phyloP scores from a whole-genome alignment of 768 basidiomycete genomes.

The Russula virescens region DNA sequence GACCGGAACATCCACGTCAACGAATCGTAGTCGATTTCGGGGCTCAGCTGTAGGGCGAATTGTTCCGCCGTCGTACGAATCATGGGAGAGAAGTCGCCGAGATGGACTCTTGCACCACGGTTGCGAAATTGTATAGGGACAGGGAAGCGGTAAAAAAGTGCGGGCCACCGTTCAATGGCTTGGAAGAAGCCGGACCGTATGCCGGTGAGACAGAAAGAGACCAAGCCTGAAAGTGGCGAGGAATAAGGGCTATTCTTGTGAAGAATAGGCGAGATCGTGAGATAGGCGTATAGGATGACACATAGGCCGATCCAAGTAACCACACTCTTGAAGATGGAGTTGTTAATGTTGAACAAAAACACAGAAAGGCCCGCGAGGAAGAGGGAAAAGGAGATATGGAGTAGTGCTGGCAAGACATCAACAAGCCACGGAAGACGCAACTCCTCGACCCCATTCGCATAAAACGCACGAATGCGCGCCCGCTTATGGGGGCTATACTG shows the following conservation, averaged over 20 bases:
- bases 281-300: conserved; percentile 17
- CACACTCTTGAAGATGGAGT: conserved; percentile 15
- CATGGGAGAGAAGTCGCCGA: not conserved
- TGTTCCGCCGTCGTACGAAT: not conserved
- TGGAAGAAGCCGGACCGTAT: not conserved
- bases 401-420: conserved; percentile 40
- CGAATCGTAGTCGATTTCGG: conserved; percentile 1
- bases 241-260: conserved; percentile 10
- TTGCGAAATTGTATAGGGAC: too few species aligned
- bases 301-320: conserved; percentile 13
- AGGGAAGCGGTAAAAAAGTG: too few species aligned
- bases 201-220: conserved; percentile 1
- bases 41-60: not conserved
- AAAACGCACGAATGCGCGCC: conserved; percentile 38
- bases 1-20: conserved; percentile 6
- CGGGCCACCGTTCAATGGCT: not conserved
- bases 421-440: conserved; percentile 40
- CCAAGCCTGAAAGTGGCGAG: not conserved
- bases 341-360: conserved; percentile 36
- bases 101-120: not conserved
- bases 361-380: conserved; percentile 47
- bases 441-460: conserved; percentile 35
- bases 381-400: conserved; percentile 46
- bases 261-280: conserved; percentile 17
- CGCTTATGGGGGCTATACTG: conserved; percentile 30